Base-by-base conservation (phyloP, 805 yeast genomes). In the Saccharomyces eubayanus region DNA sequence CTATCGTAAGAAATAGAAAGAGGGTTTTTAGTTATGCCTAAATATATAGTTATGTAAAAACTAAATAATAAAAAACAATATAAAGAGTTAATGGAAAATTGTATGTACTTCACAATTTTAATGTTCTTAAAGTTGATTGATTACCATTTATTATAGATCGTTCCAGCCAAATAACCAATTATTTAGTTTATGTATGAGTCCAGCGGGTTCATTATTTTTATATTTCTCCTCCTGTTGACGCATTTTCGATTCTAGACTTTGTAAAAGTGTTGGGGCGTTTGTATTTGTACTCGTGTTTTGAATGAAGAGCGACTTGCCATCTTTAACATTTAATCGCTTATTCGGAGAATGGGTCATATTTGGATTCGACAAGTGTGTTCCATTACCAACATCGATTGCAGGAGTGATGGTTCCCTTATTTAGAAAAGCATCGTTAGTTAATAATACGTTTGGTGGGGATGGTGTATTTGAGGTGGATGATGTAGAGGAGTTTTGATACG, bases 91-190 rank as follows among this genome's bases (percentile, higher is more conserved):
- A 24, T 36, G 21, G 14, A 31, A 31, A 5, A 31, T 24, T 24
- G 24, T 24, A 16, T 16, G 24, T 36, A 36, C 12, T 16, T 5
- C 1, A 8, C 3, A 36, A 2, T 36, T 5, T 36, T 8, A 36
- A 16, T 9, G 21, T 36, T 36, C 24, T 24, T 24, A 36, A 16
- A 11, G 20, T 8, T 36, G 12, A 6, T 36, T 16, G 20, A 16
- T 6, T 36, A 16, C 16, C 4, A 3, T 16, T 16, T 28, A 24
- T 59, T 53, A 71, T 49, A 75, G 62, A 48, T 77, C 79, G 51
- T 78, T 81, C 81, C 81, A 79, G 2, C 82, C 82, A 60, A 79
- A 79, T 28, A 79, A 64, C 66, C 79, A 66, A 60, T 79, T 79
- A 55, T 72, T 75, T 5, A 78, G 74, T 48, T 59, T 65, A n/a